Evolutionary conservation across 1,139 yeast genomes (phyloP), one percentile per base, ranked within the genome.

Genomic region (Barnettozyma hawaiiensis): DNA sequence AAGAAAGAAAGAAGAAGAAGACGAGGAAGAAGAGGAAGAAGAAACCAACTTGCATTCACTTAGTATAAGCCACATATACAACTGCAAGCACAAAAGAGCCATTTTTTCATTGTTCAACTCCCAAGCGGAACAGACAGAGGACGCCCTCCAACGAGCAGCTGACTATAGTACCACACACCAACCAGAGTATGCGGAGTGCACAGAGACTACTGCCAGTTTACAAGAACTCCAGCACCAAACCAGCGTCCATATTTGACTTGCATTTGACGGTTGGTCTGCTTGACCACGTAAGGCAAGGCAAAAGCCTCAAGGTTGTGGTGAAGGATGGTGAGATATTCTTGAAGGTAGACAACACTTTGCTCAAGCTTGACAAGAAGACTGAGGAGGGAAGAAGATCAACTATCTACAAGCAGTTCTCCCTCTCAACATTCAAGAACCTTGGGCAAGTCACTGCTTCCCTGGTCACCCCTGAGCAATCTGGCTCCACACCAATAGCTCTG

Each of bases 351-450:
- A 14, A 19, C 11, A 16, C 9, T 3, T 15, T 33, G 20, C 16
- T 34, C 18, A 14, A 4, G n/a, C 29, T 42, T 5, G 21, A 38
- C 9, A 20, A 15, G 23, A 26, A n/a, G 16, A 23, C 19, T 7
- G n/a, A 12, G 15, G 20, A 24, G 7, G 41, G 20, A 10, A 27
- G n/a, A 8, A 35, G 19, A 24, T 38, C 40, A 10, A 47, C 46
- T 11, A 19, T 49, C 7, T 49, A 49, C 36, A 47, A 47, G 22
- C 51, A 48, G 28, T 47, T 49, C 29, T 47, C 52, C 6, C 23
- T 24, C 6, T 37, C 47, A 3, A 42, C 49, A 15, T 49, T 46
- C 42, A 49, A 49, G 33, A 41, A 42, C 18, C 21, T 49, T 15
- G 52, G 20, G 22, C 14, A 31, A 11, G 15, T n/a, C 12, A 35